Conservation (phyloP, 208 protist genomes). For the Crithidia acanthocephali region DNA sequence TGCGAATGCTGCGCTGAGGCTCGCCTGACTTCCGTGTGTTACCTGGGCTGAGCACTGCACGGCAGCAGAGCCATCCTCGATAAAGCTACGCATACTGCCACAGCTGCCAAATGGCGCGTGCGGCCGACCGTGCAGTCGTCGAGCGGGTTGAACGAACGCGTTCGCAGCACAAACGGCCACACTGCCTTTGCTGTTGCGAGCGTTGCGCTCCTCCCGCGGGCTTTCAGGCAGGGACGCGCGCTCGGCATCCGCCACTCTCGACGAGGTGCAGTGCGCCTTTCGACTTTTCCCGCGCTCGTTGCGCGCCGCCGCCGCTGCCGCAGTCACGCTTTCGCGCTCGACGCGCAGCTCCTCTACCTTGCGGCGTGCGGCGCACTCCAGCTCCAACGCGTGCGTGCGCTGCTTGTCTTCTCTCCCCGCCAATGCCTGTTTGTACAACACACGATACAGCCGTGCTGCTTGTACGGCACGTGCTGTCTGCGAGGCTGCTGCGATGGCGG, state of each 20-base stretch:
- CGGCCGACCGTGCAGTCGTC: not conserved
- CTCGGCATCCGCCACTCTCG: not conserved
- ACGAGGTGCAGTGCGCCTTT: not conserved
- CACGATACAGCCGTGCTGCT: not conserved
- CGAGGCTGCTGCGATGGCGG: not conserved
- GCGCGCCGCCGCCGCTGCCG: not conserved
- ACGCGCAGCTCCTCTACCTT: slow-evolving; percentile 27
- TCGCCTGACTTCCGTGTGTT: not conserved
- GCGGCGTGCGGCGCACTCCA: slow-evolving; percentile 13
- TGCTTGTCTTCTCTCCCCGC: slow-evolving; percentile 7
- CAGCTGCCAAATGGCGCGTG: slow-evolving; percentile 28
- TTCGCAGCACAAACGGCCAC: too few species aligned
- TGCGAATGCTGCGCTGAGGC: not conserved
- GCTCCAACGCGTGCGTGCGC: slow-evolving; percentile 9
- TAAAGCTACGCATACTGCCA: slow-evolving; percentile 10
- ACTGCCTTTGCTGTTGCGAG: not conserved
- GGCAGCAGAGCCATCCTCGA: not conserved
- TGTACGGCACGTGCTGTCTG: not conserved
- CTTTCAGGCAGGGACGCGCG: too few species aligned
- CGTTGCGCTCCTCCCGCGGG: too few species aligned
- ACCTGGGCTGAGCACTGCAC: not conserved
- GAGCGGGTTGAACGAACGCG: too few species aligned
- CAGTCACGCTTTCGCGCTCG: slow-evolving; percentile 6
- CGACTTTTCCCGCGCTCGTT: not conserved
- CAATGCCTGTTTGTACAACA: not conserved